Evolutionary conservation across 192 early-diverging fungal genomes (phyloP), one percentile per base, ranked within the genome.

Genomic region (Coemansia erecta): DNA sequence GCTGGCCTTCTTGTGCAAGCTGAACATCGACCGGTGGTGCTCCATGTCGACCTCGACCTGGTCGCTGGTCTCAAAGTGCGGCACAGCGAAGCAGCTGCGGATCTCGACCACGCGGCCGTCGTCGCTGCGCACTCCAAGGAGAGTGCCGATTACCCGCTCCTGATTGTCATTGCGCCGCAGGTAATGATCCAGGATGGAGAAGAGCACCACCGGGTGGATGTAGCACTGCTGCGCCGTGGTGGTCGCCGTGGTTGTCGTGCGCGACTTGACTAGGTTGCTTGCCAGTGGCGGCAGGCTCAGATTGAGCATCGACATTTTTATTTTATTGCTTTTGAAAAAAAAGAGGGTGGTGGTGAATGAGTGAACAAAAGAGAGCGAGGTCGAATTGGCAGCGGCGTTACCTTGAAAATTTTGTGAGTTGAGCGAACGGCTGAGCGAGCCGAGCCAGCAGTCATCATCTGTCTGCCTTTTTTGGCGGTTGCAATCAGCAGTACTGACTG

Each of bases 111-210:
- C 87, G 19, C 84, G 80, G 26, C 92, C 91, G 73, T 95, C 92
- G 51, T 93, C 90, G 71, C 89, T 91, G 53, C 90, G 85, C 48
- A 86, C 85, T 61, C 96, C 96, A 40, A 98, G 76, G 8, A 98
- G 84, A 17, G 91, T 92, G 48, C 96, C 96, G 51, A 97, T 90
- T 18, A 95, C 94, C 53, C 90, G 77, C 59, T 84, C 81, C 66
- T 93, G 89, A 60, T 83, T 83, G 59, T 91, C 89, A 65, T 91
- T 87, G 55, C 91, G 87, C 42, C 94, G 89, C 60, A 92, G 69
- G 67, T 81, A 93, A 78, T 97, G 94, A 81, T 95, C 93, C 15
- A 98, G 86, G 52, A 97, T 89, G 31, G 92, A 85, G 68, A 98
- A 91, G 40, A 95, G 82, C 13, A 94, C 93, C 21, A 94, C 81